A percentile compares a stretch with the other conserved stretches of the same genome.
These are phyloP conservation scores for Tulasnella sp. DNA, from an alignment of 768 basidiomycete species.

Conservation along the genomic window DNA sequence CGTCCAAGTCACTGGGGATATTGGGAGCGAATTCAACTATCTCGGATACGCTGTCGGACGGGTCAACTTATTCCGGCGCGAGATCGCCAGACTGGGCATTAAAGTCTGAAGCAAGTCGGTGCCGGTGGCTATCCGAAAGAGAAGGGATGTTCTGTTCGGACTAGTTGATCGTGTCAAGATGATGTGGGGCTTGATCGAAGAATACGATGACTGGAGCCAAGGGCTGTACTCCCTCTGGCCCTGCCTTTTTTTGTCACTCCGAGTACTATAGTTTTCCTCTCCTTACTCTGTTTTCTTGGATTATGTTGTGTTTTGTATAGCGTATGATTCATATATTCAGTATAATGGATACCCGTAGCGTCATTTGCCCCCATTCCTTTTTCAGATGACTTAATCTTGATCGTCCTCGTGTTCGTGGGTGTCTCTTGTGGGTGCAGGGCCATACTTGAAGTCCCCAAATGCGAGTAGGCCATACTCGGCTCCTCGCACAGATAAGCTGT, in stretches of 20 bases:
- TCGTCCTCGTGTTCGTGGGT: background rate
- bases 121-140: background rate
- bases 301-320: background rate
- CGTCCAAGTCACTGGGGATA: conserved; percentile 44
- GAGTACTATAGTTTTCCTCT: background rate
- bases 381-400: background rate
- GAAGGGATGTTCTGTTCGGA: background rate
- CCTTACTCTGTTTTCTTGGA: background rate
- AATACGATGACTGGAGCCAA: background rate
- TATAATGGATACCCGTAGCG: background rate
- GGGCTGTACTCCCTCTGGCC: background rate
- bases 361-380: background rate
- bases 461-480: conserved; percentile 21
- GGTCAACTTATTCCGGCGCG: conserved; percentile 35
- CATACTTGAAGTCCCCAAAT: background rate
- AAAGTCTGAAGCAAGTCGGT: background rate
- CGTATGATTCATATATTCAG: background rate
- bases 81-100: conserved; percentile 29
- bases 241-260: background rate
- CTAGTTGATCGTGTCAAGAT: background rate
- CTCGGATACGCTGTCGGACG: conserved; percentile 58
- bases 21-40: conserved; percentile 72
- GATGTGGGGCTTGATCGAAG: background rate
- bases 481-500: conserved; percentile 22
- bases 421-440: background rate